These are phyloP conservation scores for Verticillium longisporum DNA, from an alignment of 2,329 filamentous ascomycete genomes.

Conservation along the genomic window DNA sequence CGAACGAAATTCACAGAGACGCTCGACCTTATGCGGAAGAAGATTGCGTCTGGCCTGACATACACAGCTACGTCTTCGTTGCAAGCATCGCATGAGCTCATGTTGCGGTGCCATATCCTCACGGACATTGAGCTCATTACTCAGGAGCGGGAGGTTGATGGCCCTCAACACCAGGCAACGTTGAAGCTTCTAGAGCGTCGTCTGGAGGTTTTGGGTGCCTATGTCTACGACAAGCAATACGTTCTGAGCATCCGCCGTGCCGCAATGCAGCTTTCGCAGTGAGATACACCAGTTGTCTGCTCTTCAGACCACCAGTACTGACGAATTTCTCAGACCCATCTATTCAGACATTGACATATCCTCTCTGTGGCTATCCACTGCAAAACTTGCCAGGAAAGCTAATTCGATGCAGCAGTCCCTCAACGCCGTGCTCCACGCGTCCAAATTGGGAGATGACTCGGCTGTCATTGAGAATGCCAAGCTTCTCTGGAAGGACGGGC, in stretches of 20 bases:
- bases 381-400: slow-evolving; percentile 78
- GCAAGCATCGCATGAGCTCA: slow-evolving; percentile 74
- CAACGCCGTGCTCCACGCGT: slow-evolving; percentile 86
- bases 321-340: slow-evolving; percentile 31
- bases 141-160: slow-evolving; percentile 33
- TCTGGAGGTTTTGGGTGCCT: slow-evolving; percentile 84
- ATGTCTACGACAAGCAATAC: slow-evolving; percentile 90
- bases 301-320: not conserved
- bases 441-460: slow-evolving; percentile 73
- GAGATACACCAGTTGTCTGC: slow-evolving; percentile 20
- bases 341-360: slow-evolving; percentile 72
- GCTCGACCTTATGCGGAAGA: slow-evolving; percentile 60
- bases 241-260: slow-evolving; percentile 80
- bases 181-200: slow-evolving; percentile 61
- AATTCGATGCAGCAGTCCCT: slow-evolving; percentile 83
- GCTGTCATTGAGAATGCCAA: slow-evolving; percentile 93
- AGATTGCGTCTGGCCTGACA: slow-evolving; percentile 68
- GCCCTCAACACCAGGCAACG: slow-evolving; percentile 29
- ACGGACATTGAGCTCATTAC: slow-evolving; percentile 80
- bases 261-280: slow-evolving; percentile 73
- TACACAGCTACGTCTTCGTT: slow-evolving; percentile 72
- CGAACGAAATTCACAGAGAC: slow-evolving; percentile 43
- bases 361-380: slow-evolving; percentile 76
- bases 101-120: slow-evolving; percentile 81
- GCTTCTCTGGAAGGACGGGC: slow-evolving; percentile 85